phyloP scores from a whole-genome alignment of 805 yeast genomes.

The Candida qinlingensis region DNA sequence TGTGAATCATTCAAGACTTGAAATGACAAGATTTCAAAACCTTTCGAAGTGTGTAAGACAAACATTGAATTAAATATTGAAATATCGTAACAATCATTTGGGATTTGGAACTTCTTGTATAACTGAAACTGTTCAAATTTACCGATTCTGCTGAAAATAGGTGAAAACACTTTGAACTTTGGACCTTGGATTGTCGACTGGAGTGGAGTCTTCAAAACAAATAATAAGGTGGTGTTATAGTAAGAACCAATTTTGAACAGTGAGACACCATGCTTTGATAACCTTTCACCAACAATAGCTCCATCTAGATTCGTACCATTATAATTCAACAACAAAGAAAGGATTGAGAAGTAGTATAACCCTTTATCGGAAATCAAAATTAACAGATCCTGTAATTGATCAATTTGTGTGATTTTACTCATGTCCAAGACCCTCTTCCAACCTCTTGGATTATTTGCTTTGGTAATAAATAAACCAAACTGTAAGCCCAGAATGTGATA shows the following conservation, averaged over 20 bases:
- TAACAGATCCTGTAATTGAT: constrained; percentile 52
- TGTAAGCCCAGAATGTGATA: constrained; percentile 56
- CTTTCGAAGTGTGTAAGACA: constrained; percentile 61
- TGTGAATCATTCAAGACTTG: constrained; percentile 50
- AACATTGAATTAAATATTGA: constrained; percentile 62
- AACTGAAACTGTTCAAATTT: constrained; percentile 38
- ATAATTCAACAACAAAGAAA: constrained; percentile 56
- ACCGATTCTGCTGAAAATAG: constrained; percentile 47
- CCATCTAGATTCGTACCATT: constrained; percentile 34
- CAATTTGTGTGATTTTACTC: constrained; percentile 49
- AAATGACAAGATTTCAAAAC: constrained; percentile 60
- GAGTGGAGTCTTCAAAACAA: constrained; percentile 45
- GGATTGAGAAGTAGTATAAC: constrained; percentile 58
- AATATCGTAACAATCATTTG: constrained; percentile 54
- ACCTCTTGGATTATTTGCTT: constrained; percentile 18
- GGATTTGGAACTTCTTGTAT: constrained; percentile 42
- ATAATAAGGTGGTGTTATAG: constrained; percentile 52
- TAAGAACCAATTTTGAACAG: constrained; percentile 70
- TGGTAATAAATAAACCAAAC: constrained; percentile 54
- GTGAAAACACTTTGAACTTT: constrained; percentile 53
- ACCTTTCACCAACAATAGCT: constrained; percentile 39
- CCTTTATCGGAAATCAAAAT: constrained; percentile 54
- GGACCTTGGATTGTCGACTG: constrained; percentile 31
- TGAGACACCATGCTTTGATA: constrained; percentile 48
- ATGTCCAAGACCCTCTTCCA: constrained; percentile 61